Percentiles rank a stretch among this genome's conserved stretches.
phyloP scores from a whole-genome alignment of 768 basidiomycete species.

The Tulasnella sp. region DNA sequence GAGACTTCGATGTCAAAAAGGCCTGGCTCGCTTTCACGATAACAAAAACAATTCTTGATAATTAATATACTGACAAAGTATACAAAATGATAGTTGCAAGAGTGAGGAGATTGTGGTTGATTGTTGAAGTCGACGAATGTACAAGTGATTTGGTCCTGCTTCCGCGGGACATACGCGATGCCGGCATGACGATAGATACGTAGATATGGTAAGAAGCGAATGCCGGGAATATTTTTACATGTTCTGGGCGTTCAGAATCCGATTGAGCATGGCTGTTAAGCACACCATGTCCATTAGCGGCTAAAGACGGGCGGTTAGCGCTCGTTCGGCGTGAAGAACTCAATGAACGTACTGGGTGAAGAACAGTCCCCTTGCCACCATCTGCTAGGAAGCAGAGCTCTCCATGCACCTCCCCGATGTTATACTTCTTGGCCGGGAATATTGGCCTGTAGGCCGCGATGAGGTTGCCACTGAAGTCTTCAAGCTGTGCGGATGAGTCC shows the following conservation, averaged over 20 bases:
- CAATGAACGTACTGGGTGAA: conserved; percentile 33
- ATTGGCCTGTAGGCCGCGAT: conserved; percentile 75
- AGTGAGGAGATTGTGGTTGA: too few species aligned
- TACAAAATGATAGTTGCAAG: too few species aligned
- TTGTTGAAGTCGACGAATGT: too few species aligned
- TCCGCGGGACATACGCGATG: too few species aligned
- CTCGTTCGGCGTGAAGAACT: neutral
- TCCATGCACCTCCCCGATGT: conserved; percentile 66
- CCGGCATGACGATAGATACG: too few species aligned
- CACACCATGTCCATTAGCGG: conserved; percentile 85
- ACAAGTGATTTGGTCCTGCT: too few species aligned
- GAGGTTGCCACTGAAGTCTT: conserved; percentile 43
- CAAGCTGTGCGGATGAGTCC: conserved; percentile 38
- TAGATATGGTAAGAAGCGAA: neutral
- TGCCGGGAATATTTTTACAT: neutral
- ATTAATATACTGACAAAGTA: too few species aligned
- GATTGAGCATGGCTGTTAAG: conserved; percentile 75
- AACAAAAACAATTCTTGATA: too few species aligned
- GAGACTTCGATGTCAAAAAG: too few species aligned
- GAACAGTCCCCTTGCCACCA: conserved; percentile 67
- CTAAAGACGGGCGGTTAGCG: conserved; percentile 12
- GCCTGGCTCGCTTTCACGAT: too few species aligned
- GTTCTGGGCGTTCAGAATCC: conserved; percentile 24
- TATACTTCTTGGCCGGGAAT: conserved; percentile 58
- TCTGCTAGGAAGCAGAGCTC: conserved; percentile 73